Percentiles rank a stretch among this genome's conserved stretches.
phyloP scores from a whole-genome alignment of 371 early-diverging fungal genomes.

The Chytridium lagenaria region DNA sequence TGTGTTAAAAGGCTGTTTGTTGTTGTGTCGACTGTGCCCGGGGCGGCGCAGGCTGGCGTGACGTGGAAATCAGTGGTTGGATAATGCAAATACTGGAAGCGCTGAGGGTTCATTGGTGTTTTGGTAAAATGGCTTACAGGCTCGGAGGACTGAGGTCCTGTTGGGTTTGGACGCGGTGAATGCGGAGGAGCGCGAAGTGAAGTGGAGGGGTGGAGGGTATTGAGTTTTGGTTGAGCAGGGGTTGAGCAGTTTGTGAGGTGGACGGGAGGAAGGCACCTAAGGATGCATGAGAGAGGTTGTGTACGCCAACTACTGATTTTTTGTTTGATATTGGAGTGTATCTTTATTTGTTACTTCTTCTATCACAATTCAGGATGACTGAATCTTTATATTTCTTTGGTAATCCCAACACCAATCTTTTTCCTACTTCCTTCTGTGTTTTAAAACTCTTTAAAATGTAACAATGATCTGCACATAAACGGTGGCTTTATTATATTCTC shows the following conservation, averaged over 20 bases:
- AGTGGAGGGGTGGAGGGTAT: constrained; percentile 83
- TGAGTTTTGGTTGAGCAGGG: constrained; percentile 92
- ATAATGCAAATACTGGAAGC: constrained; percentile 40
- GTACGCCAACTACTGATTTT: constrained; percentile 5
- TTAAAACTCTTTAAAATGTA: background rate
- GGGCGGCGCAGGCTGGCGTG: constrained; percentile 66
- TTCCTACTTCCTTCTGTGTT: background rate
- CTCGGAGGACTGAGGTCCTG: constrained; percentile 77
- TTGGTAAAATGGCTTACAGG: constrained; percentile 93
- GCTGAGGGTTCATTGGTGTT: constrained; percentile 58
- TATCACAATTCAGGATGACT: no score
- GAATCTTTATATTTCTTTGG: no score
- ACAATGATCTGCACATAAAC: no score
- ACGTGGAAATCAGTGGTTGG: constrained; percentile 61
- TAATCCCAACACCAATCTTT: no score
- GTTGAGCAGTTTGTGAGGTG: constrained; percentile 71
- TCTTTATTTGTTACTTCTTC: background rate
- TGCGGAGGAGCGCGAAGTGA: constrained; percentile 54
- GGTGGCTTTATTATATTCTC: no score
- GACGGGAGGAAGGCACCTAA: constrained; percentile 56
- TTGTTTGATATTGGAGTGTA: background rate
- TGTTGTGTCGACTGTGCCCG: constrained; percentile 85
- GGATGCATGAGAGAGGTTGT: constrained; percentile 41
- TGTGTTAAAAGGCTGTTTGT: constrained; percentile 29
- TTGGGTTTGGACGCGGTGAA: constrained; percentile 21